phyloP scores from a whole-genome alignment of 73 alveolate genomes.

The Tetrahymena elliotti region DNA sequence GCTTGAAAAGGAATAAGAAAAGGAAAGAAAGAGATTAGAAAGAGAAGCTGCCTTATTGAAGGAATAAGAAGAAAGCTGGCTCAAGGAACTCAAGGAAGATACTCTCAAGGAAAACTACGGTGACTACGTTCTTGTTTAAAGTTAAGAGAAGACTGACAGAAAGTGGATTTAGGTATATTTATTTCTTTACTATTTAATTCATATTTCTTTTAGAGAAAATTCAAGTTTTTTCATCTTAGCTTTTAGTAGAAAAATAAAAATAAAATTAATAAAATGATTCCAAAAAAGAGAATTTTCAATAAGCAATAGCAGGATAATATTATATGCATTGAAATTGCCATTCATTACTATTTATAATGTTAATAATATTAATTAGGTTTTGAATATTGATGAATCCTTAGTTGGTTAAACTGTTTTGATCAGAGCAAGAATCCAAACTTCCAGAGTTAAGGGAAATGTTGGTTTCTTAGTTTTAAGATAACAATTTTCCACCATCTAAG shows the following conservation, averaged over 20 bases:
- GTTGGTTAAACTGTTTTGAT: slow-evolving; percentile 66
- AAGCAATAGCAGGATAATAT: not conserved
- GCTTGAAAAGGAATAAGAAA: not conserved
- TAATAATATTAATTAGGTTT: not conserved
- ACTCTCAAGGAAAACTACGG: slow-evolving; percentile 14
- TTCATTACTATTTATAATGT: not conserved
- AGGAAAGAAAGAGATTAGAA: not conserved
- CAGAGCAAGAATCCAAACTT: slow-evolving; percentile 84
- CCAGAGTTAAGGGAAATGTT: slow-evolving; percentile 87
- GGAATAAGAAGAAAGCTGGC: not conserved
- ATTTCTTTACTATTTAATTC: not conserved
- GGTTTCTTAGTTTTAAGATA: slow-evolving; percentile 91
- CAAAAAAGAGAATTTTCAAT: not conserved
- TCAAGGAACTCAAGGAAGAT: not conserved
- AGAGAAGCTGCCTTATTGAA: not conserved
- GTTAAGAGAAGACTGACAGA: slow-evolving; percentile 24
- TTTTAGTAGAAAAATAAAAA: not conserved
- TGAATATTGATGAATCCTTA: slow-evolving; percentile 42
- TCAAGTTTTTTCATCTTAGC: not conserved
- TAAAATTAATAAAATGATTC: not conserved
- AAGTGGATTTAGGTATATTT: slow-evolving; percentile 10
- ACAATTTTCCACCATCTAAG: slow-evolving; percentile 78
- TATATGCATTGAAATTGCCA: not conserved
- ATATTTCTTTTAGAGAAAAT: not conserved
- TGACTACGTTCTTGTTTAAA: slow-evolving; percentile 8